Percentiles rank a stretch among this genome's conserved stretches.
Conservation (phyloP, 2,329 filamentous ascomycete species). For the Epichloe glyceriae region DNA sequence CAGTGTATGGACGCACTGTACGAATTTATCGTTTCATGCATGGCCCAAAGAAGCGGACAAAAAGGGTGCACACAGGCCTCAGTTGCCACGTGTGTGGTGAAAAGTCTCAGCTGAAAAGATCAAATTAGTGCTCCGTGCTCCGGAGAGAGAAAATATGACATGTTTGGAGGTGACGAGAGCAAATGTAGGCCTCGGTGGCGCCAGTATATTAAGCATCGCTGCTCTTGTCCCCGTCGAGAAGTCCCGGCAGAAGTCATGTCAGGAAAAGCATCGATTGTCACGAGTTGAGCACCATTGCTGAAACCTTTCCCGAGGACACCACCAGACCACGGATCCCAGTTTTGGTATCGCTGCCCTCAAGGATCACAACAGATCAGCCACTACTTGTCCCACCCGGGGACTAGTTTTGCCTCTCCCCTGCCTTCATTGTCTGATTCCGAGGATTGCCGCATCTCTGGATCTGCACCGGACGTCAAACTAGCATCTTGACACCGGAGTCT, state of each 20-base stretch:
- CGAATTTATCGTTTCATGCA: neutral
- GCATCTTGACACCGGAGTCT: neutral
- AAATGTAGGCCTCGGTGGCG: neutral
- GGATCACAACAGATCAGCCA: conserved; percentile 4
- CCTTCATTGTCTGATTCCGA: conserved; percentile 1
- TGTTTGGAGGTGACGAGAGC: neutral
- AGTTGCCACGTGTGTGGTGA: conserved; percentile 5
- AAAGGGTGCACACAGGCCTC: neutral
- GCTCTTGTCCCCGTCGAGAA: neutral
- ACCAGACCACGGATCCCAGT: neutral
- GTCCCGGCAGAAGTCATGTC: neutral
- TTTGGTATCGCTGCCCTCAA: neutral
- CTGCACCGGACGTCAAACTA: neutral
- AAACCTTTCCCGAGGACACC: conserved; percentile 1
- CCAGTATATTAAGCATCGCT: neutral
- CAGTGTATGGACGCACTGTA: neutral
- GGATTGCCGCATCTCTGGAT: conserved; percentile 3
- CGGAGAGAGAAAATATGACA: neutral
- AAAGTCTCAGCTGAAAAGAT: neutral
- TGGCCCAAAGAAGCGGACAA: neutral
- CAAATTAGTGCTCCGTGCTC: too few relatives aligned
- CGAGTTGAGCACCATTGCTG: neutral
- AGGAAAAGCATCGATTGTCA: neutral
- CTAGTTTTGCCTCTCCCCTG: neutral
- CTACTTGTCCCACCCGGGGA: conserved; percentile 2